Base-by-base conservation (phyloP, 371 early-diverging fungal species). In the Chytridium lagenaria region DNA sequence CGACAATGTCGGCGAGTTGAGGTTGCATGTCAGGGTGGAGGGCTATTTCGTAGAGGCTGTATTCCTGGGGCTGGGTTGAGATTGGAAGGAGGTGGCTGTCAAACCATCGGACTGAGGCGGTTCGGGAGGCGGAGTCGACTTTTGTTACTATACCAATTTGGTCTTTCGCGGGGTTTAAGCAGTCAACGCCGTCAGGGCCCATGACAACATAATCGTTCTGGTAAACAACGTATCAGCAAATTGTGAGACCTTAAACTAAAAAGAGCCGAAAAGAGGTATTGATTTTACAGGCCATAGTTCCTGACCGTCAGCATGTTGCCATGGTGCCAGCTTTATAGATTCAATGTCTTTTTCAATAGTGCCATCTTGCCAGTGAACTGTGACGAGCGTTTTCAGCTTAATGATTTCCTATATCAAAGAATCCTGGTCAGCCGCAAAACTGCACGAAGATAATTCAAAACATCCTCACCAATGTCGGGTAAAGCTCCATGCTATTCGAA, bases 311-410 rank as follows among this genome's bases (percentile, higher is more conserved):
- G 82, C 72, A 49, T 84, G 80, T 34, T 81, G 77, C 34, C 80
- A 83, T 1, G 86, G 86, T 0, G 81, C 68, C 12, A 85, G 73
- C 0, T 74, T 61, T 0, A 75, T 78, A 22, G 86, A 73, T 22
- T 23, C 34, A 12, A 80, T 71, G 40, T 82, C 70, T 0, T 68
- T 52, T 0, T 78, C 65, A 5, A 77, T 57, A 0, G 79, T 73
- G n/a, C 77, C 76, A 69, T 86, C 84, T 73, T 86, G 86, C 86
- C 86, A 86, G 50, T 80, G 76, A 16, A 86, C 76, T 12, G 75
- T 78, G 23, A 82, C 81, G 15, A 63, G 19, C 3, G 86, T 84
- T 34, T 73, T 80, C 3, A 81, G 83, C 36, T 75, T 70, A 34
- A 80, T 72, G 40, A 84, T 77, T 72, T 72, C 71, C 81, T 82